phyloP scores from a whole-genome alignment of 148 eudicot genomes.

The Chenopodium formosanum region DNA sequence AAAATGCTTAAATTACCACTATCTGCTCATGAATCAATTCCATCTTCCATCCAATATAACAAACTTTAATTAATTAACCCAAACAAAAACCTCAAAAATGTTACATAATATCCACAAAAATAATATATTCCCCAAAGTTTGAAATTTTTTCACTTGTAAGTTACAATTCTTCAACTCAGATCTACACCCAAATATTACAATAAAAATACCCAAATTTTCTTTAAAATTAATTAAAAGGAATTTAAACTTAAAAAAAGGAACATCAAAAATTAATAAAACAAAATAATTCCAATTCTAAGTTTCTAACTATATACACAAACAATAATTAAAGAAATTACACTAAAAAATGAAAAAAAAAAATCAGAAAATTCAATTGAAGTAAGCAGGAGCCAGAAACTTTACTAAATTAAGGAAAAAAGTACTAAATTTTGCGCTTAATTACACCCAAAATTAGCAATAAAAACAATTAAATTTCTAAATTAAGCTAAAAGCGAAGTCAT shows the following conservation, averaged over 20 bases:
- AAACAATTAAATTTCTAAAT: background rate
- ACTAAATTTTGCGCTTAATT: background rate
- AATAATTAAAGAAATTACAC: background rate
- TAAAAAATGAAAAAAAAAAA: too few relatives aligned
- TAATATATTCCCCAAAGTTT: background rate
- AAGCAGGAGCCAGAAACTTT: conserved; percentile 4
- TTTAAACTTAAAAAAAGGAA: too few relatives aligned
- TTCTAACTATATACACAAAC: too few relatives aligned
- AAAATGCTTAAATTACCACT: background rate
- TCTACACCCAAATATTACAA: conserved; percentile 6
- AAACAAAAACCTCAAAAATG: background rate
- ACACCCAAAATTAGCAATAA: background rate
- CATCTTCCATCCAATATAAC: background rate
- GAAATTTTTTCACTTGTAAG: background rate
- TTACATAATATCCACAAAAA: background rate
- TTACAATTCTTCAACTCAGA: conserved; percentile 6
- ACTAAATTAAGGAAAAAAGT: background rate
- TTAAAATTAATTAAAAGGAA: too few relatives aligned
- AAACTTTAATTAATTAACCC: background rate
- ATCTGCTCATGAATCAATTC: too few relatives aligned
- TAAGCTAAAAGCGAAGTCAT: background rate
- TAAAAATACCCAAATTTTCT: background rate
- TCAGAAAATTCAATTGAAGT: background rate
- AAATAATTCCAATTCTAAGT: too few relatives aligned
- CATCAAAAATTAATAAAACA: too few relatives aligned